Percentiles rank a stretch among this genome's conserved stretches.
Evolutionary conservation across 2,329 filamentous ascomycete species (phyloP).

Genomic region (Sporothrix curviconia): DNA sequence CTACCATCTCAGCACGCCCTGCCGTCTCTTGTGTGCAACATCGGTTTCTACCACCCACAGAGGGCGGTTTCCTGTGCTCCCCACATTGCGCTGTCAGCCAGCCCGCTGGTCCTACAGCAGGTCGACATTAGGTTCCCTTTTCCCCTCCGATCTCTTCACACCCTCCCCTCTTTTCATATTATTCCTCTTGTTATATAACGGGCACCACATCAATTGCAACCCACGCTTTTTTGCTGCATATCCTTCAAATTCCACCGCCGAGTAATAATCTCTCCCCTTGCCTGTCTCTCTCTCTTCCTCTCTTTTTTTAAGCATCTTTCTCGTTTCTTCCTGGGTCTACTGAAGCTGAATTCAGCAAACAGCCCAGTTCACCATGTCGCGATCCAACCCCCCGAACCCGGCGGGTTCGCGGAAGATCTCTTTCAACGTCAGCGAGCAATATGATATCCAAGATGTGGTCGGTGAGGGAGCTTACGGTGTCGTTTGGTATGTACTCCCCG

Average conservation of each 20-base stretch:
- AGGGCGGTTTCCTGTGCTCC: neutral
- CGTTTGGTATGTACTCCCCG: constrained; percentile 66
- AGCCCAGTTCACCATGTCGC: constrained; percentile 42
- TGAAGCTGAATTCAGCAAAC: neutral
- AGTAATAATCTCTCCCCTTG: neutral
- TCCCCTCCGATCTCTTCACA: neutral
- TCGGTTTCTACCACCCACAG: neutral
- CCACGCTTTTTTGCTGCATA: neutral
- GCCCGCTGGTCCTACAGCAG: constrained; percentile 6
- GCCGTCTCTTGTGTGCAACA: neutral
- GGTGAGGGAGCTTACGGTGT: constrained; percentile 98
- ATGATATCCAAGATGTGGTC: constrained; percentile 98
- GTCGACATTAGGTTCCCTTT: constrained; percentile 2
- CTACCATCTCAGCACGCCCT: neutral
- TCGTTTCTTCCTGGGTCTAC: neutral
- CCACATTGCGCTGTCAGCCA: constrained; percentile 6
- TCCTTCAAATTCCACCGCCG: neutral
- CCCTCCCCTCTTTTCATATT: constrained; percentile 6
- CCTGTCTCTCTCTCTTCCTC: neutral
- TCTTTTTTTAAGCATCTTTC: neutral
- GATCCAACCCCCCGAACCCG: constrained; percentile 49
- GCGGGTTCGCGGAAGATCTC: constrained; percentile 85
- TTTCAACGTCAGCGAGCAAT: constrained; percentile 99
- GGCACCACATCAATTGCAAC: constrained; percentile 5
- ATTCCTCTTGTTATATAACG: constrained; percentile 2